Base-by-base conservation (phyloP, 2,329 filamentous ascomycete species). In the Neopestalotiopsis sp. region DNA sequence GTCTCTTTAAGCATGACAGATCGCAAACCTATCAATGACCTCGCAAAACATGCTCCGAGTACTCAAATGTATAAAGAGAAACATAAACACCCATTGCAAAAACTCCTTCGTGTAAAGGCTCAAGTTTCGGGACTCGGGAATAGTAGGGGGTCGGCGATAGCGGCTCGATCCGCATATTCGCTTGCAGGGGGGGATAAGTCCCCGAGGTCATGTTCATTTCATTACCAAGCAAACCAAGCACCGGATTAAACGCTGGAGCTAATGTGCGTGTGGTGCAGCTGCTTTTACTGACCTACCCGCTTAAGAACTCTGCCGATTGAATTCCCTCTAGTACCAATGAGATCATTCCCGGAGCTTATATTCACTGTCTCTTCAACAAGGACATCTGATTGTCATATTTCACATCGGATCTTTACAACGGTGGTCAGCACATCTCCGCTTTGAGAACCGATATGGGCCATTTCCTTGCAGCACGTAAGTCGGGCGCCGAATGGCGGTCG, bases 111-210 rank as follows among this genome's bases (percentile, higher is more conserved):
- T 38, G 34, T 38, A 53, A 53, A 53, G 17, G 45, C 45, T 20
- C n/a, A 24, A 53, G 45, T 9, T 53, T 53, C 45, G 45, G 45
- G 45, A 53, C 5, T 53, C 45, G 45, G 45, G 45, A 53, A 53
- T 53, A 53, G 45, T 53, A 53, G 45, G 45, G 45, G 45, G 45
- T 53, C 45, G 59, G 59, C 59, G 59, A 62, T 42, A 62, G 59
- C 59, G 59, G 59, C 30, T 30, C 59, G 30, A 62, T 62, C 59
- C 59, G 59, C 59, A 38, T 53, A 20, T 20, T 38, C 30, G 28
- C 28, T 34, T 62, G 32, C 59, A 62, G 59, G 59, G 59, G 59
- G 34, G 34, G 10, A 62, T 30, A 24, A 34, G 30, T 28, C 45
- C 45, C 45, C 45, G 45, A 53, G 45, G 45, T 53, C 45, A 3